Percentiles rank a stretch among this genome's conserved stretches.
phyloP scores from a whole-genome alignment of 441 rosid genomes.

The Euphorbia celastroides region DNA sequence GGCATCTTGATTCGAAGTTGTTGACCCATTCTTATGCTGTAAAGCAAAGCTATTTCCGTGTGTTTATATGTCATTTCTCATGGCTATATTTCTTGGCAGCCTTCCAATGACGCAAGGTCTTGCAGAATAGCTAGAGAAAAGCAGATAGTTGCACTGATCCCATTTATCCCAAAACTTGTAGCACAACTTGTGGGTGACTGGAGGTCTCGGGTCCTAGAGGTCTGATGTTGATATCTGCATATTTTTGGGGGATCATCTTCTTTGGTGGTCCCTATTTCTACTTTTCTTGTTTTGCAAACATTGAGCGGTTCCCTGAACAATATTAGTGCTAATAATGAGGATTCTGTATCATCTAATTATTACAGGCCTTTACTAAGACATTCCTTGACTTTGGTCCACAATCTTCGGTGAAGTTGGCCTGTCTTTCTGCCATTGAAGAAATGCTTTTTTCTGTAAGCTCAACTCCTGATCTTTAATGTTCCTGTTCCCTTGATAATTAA shows the following conservation, averaged over 20 bases:
- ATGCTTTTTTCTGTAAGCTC: conserved; percentile 71
- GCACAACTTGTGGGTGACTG: conserved; percentile 36
- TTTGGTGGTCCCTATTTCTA: conserved; percentile 9
- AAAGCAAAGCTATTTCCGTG: background rate
- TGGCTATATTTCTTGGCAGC: conserved; percentile 28
- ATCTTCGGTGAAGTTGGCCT: conserved; percentile 59
- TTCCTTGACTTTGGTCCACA: conserved; percentile 61
- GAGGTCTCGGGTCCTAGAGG: conserved; percentile 76
- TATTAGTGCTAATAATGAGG: conserved; percentile 8
- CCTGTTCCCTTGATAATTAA: background rate
- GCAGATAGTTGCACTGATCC: conserved; percentile 43
- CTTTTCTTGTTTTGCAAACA: conserved; percentile 9
- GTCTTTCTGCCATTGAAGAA: conserved; percentile 55
- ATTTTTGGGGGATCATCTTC: conserved; percentile 10
- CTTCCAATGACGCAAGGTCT: conserved; percentile 30
- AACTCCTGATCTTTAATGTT: conserved; percentile 6
- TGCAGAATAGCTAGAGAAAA: conserved; percentile 43
- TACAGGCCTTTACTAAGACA: conserved; percentile 83
- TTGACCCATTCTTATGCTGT: background rate
- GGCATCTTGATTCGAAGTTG: too few relatives aligned
- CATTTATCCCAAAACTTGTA: conserved; percentile 66
- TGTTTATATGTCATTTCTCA: background rate
- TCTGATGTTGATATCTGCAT: conserved; percentile 23
- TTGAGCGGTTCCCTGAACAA: conserved; percentile 9
- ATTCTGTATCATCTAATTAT: conserved; percentile 11